Percentiles rank a stretch among this genome's conserved stretches.
Conservation (phyloP, 345 rosid genomes). For the Pelargonium nanum region DNA sequence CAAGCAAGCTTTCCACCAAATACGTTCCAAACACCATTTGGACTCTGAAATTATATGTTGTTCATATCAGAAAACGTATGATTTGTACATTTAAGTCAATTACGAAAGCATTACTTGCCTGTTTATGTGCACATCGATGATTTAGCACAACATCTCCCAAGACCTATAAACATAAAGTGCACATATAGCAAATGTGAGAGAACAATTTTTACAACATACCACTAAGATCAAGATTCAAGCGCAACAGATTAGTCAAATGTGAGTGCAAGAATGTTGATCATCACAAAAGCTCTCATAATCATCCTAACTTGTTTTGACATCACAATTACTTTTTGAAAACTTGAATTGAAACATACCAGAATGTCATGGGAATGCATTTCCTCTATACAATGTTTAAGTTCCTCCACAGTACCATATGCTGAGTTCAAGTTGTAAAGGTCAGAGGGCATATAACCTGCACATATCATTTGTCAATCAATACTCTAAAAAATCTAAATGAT, state of each 20-base stretch:
- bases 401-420: slow-evolving; percentile 35
- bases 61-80: slow-evolving; percentile 8
- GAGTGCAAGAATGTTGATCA: too few relatives aligned
- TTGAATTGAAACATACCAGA: slow-evolving; percentile 24
- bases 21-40: slow-evolving; percentile 48
- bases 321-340: too few relatives aligned
- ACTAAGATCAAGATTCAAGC: not conserved
- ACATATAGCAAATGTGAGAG: not conserved
- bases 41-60: slow-evolving; percentile 23
- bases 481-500: too few relatives aligned
- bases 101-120: slow-evolving; percentile 20
- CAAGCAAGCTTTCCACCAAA: slow-evolving; percentile 42
- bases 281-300: too few relatives aligned
- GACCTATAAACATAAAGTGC: slow-evolving; percentile 17
- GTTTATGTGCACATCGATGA: slow-evolving; percentile 49
- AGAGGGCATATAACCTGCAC: slow-evolving; percentile 45
- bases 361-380: slow-evolving; percentile 37
- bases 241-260: too few relatives aligned
- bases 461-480: not conserved
- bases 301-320: too few relatives aligned
- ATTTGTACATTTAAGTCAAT: too few relatives aligned
- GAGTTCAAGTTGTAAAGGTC: slow-evolving; percentile 51
- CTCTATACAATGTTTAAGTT: slow-evolving; percentile 34
- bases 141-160: slow-evolving; percentile 46
- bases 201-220: too few relatives aligned